Conservation (phyloP, 768 basidiomycete genomes). For the Suillus paluster region DNA sequence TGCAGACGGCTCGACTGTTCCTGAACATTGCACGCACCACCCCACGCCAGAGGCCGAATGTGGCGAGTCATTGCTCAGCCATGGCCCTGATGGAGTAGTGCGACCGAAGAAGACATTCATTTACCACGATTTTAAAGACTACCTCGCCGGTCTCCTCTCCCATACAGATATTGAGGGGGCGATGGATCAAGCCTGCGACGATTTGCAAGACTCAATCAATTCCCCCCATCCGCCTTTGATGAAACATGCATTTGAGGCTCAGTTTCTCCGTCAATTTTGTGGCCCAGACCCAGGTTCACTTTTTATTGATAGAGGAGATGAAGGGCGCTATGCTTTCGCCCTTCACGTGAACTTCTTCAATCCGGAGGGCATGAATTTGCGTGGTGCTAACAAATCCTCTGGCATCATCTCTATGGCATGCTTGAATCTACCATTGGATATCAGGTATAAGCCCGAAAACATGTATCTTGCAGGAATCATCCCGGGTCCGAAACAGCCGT, state of each 20-base stretch:
- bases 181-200: neutral
- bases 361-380: conserved; percentile 27
- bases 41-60: conserved; percentile 7
- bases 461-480: conserved; percentile 25
- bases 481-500: conserved; percentile 29
- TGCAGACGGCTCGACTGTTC: neutral
- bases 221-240: conserved; percentile 2
- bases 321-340: conserved; percentile 13
- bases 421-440: conserved; percentile 39
- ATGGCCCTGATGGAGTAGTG: neutral
- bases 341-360: conserved; percentile 43
- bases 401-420: conserved; percentile 30
- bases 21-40: neutral
- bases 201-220: too few relatives aligned
- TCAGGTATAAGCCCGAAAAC: conserved; percentile 31
- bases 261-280: conserved; percentile 32
- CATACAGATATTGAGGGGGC: conserved; percentile 7
- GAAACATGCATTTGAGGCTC: conserved; percentile 28
- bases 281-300: conserved; percentile 20
- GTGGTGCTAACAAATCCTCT: conserved; percentile 32
- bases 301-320: conserved; percentile 10
- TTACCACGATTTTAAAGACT: neutral
- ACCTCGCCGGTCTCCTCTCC: neutral
- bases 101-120: neutral
- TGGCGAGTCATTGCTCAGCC: too few relatives aligned